These are phyloP conservation scores for Baudoinia panamericana DNA, from an alignment of 495 filamentous ascomycete species.

Conservation along the genomic window DNA sequence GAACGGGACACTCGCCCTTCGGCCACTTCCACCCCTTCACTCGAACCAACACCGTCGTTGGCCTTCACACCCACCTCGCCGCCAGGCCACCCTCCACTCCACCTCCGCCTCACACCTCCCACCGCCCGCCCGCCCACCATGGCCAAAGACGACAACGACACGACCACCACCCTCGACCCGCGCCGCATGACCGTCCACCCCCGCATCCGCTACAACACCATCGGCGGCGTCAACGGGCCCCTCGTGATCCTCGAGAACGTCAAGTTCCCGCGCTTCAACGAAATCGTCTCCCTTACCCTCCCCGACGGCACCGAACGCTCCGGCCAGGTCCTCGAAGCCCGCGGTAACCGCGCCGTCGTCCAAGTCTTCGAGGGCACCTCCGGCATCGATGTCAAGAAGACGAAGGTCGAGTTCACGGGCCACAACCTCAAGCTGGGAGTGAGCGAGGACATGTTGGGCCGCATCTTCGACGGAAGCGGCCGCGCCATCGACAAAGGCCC, in stretches of 20 bases:
- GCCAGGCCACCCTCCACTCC: no score
- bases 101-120: not conserved
- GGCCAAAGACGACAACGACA: constrained; percentile 10
- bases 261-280: constrained; percentile 80
- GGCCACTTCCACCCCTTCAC: no score
- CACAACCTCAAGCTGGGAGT: constrained; percentile 96
- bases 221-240: constrained; percentile 94
- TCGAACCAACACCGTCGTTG: no score
- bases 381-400: constrained; percentile 98
- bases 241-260: constrained; percentile 95
- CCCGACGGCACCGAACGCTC: constrained; percentile 88
- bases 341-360: constrained; percentile 83
- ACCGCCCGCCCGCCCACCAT: not conserved
- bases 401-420: constrained; percentile 92
- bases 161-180: constrained; percentile 40
- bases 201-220: constrained; percentile 91
- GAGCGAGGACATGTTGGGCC: constrained; percentile 97
- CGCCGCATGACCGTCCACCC: constrained; percentile 72
- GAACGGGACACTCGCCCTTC: no score
- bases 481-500: constrained; percentile 97
- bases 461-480: constrained; percentile 96
- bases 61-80: no score
- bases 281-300: constrained; percentile 91
- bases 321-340: constrained; percentile 90
- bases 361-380: constrained; percentile 97